Percentiles rank a stretch among this genome's conserved stretches.
Conservation (phyloP, 1,284 basidiomycete species). For the Volvariella volvacea region DNA sequence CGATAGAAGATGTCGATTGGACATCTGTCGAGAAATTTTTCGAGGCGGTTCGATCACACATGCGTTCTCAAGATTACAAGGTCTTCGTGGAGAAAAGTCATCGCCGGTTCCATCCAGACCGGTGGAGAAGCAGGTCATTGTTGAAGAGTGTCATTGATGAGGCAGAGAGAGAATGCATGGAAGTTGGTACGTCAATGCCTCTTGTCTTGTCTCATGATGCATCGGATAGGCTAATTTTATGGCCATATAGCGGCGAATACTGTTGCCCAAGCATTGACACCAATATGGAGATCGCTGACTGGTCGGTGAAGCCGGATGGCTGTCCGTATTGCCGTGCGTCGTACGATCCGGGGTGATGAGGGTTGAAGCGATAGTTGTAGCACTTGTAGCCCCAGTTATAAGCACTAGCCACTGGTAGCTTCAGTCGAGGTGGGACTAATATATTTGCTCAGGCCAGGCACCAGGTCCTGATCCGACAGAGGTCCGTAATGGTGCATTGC, state of each 20-base stretch:
- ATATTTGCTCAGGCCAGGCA: too few relatives aligned
- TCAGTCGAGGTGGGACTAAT: too few relatives aligned
- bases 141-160: constrained; percentile 47
- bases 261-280: constrained; percentile 55
- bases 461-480: too few relatives aligned
- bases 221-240: background rate
- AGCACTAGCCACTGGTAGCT: too few relatives aligned
- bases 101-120: constrained; percentile 61
- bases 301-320: constrained; percentile 15
- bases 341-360: background rate
- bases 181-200: constrained; percentile 45
- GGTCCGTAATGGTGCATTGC: too few relatives aligned
- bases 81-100: constrained; percentile 61
- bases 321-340: background rate
- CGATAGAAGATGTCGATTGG: constrained; percentile 63
- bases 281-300: constrained; percentile 45
- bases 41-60: constrained; percentile 35
- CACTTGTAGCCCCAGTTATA: too few relatives aligned
- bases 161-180: constrained; percentile 43
- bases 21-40: constrained; percentile 67
- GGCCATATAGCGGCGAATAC: constrained; percentile 38
- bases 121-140: constrained; percentile 52
- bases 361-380: background rate
- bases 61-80: constrained; percentile 55
- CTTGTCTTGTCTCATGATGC: constrained; percentile 2